These are phyloP conservation scores for Xylariaceae sp. DNA, from an alignment of 2,329 filamentous ascomycete genomes.

Conservation along the genomic window DNA sequence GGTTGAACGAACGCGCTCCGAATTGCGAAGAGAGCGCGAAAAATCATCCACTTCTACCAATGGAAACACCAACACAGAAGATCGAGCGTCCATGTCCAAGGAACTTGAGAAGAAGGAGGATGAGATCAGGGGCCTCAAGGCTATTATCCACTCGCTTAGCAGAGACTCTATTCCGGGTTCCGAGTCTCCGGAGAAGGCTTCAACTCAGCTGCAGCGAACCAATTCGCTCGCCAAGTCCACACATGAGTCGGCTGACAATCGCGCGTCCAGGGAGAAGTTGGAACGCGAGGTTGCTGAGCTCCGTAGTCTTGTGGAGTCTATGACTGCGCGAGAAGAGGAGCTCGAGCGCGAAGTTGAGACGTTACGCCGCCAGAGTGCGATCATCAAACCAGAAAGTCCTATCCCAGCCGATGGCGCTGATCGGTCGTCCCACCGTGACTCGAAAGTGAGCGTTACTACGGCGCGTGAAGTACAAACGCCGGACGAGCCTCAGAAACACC, in stretches of 20 bases:
- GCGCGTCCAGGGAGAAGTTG: slow-evolving; percentile 60
- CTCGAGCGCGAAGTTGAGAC: slow-evolving; percentile 74
- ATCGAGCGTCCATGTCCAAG: slow-evolving; percentile 52
- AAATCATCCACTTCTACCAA: slow-evolving; percentile 62
- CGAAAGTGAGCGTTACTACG: slow-evolving; percentile 59
- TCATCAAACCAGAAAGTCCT: slow-evolving; percentile 46
- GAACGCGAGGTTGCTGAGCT: slow-evolving; percentile 78
- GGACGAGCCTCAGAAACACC: slow-evolving; percentile 45
- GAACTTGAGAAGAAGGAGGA: slow-evolving; percentile 93
- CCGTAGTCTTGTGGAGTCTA: slow-evolving; percentile 65
- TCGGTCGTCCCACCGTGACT: slow-evolving; percentile 58
- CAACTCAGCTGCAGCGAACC: slow-evolving; percentile 30
- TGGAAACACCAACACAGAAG: slow-evolving; percentile 37
- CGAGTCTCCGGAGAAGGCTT: slow-evolving; percentile 34
- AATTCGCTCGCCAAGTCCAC: slow-evolving; percentile 39
- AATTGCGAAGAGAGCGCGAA: slow-evolving; percentile 82
- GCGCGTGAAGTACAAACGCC: slow-evolving; percentile 47
- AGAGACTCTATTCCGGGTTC: slow-evolving; percentile 57
- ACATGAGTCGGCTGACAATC: slow-evolving; percentile 50
- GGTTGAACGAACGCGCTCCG: slow-evolving; percentile 83
- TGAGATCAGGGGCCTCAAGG: slow-evolving; percentile 93
- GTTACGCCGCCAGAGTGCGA: slow-evolving; percentile 46
- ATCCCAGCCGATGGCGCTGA: slow-evolving; percentile 47
- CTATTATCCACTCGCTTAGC: slow-evolving; percentile 94
- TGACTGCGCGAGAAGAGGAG: slow-evolving; percentile 72